Evolutionary conservation across 2,329 filamentous ascomycete genomes (phyloP), one percentile per base, ranked within the genome.

Genomic region (Aspergillus oerlinghausenensis): DNA sequence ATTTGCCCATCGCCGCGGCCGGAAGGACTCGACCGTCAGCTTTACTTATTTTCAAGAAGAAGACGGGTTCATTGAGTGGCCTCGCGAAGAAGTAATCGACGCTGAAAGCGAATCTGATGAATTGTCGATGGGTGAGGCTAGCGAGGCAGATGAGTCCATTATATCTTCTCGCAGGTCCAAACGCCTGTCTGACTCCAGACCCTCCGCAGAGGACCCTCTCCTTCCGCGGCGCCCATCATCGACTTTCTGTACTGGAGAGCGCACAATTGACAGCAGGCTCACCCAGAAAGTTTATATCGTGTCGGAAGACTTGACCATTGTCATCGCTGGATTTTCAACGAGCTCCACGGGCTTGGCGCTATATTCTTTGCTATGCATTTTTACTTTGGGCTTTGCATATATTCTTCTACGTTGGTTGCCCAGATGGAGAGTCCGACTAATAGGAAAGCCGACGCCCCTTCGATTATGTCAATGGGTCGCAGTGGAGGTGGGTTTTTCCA

Each of bases 221-320:
- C 81, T 97, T 48, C 82, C 91, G 51, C 84, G 88, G 60, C 84
- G 84, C 58, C 85, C 88, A 59, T 95, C 89, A 63, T 81, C 79
- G 28, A 83, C 82, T 52, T 94, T 90, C 11, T 82, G 86, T 60
- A 81, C 79, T 29, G 90, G 88, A 67, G 80, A 81, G 29, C 76
- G 78, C 60, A 84, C 82, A 51, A 79, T 78, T 43, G 84, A 82
- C 10, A 84, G 85, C 45, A 85, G 89, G 56, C 80, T 83, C 28
- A 95, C 83, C 66, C 94, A 99, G 73, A 97, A 97, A 76, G 83
- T 97, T 25, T 94, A 97, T 73, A 92, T 99, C 75, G 81, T 86
- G 57, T 96, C 90, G 45, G 94, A 99, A 73, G 94, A 99, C 72
- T 79, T 99, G 61, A 97, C 92, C 1, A 92, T 97, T 65, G 93